Evolutionary conservation across 306 rosid species (phyloP).

Genomic region (barrel medic (Medicago truncatula)): DNA sequence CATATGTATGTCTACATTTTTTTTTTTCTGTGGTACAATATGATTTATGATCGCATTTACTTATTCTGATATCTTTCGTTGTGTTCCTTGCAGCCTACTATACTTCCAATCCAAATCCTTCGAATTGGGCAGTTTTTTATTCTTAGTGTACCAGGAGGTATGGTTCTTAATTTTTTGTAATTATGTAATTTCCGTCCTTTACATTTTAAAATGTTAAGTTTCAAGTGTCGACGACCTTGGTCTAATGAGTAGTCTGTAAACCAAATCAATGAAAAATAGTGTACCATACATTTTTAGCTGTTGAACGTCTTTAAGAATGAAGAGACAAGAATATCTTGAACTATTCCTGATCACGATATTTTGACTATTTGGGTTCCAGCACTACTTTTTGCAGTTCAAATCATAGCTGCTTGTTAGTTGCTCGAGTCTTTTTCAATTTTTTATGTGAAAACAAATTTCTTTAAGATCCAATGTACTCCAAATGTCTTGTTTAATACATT

Average conservation of each 20-base stretch:
- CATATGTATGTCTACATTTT: conserved; percentile 6
- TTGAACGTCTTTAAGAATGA: conserved; percentile 13
- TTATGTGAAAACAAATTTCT: not conserved
- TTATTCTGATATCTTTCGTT: conserved; percentile 19
- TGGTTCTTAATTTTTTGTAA: conserved; percentile 17
- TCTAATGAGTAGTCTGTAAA: conserved; percentile 33
- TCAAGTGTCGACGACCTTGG: conserved; percentile 10
- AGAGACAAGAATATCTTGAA: not conserved
- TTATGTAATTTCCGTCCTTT: conserved; percentile 28
- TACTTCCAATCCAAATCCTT: conserved; percentile 95
- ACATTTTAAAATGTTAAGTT: conserved; percentile 10
- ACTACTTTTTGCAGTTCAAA: not conserved
- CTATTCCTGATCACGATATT: not conserved
- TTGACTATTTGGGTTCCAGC: not conserved
- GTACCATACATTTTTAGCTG: not conserved
- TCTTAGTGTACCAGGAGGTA: conserved; percentile 97
- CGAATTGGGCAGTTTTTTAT: conserved; percentile 83
- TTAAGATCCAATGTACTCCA: too few species aligned
- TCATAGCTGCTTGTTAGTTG: not conserved
- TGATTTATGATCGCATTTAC: conserved; percentile 27
- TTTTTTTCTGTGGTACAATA: conserved; percentile 12
- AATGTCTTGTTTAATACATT: not conserved
- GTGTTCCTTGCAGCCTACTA: conserved; percentile 72
- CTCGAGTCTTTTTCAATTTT: not conserved
- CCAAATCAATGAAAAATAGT: not conserved